Percentiles rank a stretch among this genome's conserved stretches.
These are phyloP conservation scores for Mallotus repandus DNA, from an alignment of 441 rosid genomes.

Conservation along the genomic window DNA sequence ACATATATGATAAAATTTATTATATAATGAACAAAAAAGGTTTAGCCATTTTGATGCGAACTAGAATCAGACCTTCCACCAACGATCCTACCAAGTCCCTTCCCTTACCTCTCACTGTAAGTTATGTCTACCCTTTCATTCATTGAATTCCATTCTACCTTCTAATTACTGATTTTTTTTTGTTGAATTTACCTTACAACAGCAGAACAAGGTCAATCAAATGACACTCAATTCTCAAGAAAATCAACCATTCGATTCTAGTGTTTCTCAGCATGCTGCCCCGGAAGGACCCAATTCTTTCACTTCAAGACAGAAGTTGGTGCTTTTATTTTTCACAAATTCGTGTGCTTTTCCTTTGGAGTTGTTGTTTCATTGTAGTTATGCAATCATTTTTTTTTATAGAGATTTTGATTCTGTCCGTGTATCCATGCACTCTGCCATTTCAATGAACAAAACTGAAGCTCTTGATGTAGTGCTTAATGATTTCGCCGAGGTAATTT, in stretches of 20 bases:
- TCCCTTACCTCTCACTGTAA: slow-evolving; percentile 56
- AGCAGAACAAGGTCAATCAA: slow-evolving; percentile 38
- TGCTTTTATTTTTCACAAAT: background rate
- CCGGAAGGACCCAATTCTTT: slow-evolving; percentile 29
- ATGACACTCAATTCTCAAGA: slow-evolving; percentile 34
- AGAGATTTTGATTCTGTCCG: slow-evolving; percentile 70
- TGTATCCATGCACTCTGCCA: slow-evolving; percentile 79
- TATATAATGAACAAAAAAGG: slow-evolving; percentile 68
- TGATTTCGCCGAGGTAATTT: slow-evolving; percentile 66
- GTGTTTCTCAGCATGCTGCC: slow-evolving; percentile 17
- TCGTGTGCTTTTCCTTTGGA: background rate
- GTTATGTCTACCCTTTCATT: slow-evolving; percentile 4
- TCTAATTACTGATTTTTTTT: background rate
- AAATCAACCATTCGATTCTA: slow-evolving; percentile 23
- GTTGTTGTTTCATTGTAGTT: background rate
- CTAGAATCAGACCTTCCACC: slow-evolving; percentile 59
- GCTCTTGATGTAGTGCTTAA: slow-evolving; percentile 63
- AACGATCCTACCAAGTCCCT: slow-evolving; percentile 39
- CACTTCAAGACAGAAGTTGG: slow-evolving; percentile 29
- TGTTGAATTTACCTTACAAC: background rate
- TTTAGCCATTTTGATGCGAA: slow-evolving; percentile 64
- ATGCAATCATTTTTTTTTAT: background rate
- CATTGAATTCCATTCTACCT: too few relatives aligned
- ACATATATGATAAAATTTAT: too few relatives aligned
- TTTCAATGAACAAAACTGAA: slow-evolving; percentile 70